A percentile compares a stretch with the other conserved stretches of the same genome.
These are phyloP conservation scores for Fusarium subtropicale DNA, from an alignment of 2,329 filamentous ascomycete genomes.

Conservation along the genomic window DNA sequence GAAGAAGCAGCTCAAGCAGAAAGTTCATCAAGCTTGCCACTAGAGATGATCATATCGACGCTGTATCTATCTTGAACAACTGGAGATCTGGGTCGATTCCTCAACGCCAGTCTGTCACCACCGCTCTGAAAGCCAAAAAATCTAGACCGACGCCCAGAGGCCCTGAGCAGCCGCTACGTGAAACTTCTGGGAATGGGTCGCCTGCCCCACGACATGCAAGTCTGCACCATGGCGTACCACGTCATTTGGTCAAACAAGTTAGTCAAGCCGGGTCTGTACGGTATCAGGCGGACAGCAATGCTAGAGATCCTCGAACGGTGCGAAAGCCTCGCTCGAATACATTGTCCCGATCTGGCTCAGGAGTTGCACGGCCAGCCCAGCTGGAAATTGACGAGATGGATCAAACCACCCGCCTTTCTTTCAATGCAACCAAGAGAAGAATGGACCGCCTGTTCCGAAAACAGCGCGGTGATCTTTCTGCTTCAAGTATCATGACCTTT, in stretches of 20 bases:
- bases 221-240: constrained; percentile 22
- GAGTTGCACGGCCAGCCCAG: constrained; percentile 62
- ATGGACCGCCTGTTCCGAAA: constrained; percentile 67
- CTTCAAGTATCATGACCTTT: constrained; percentile 35
- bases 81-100: constrained; percentile 68
- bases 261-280: constrained; percentile 45
- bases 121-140: constrained; percentile 34
- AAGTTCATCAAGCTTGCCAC: constrained; percentile 72
- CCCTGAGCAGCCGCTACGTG: constrained; percentile 31
- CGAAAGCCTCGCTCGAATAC: constrained; percentile 8
- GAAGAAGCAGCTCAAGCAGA: constrained; percentile 64
- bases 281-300: constrained; percentile 34
- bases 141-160: constrained; percentile 16
- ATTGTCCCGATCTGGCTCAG: constrained; percentile 31
- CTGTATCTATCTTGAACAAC: constrained; percentile 61
- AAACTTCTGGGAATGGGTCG: constrained; percentile 43
- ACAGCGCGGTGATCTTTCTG: constrained; percentile 47
- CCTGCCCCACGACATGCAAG: constrained; percentile 7
- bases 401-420: constrained; percentile 53
- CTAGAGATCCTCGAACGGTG: background rate
- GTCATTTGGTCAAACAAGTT: constrained; percentile 49
- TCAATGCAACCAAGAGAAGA: constrained; percentile 63
- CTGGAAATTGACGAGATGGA: constrained; percentile 62
- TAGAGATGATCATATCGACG: constrained; percentile 70
- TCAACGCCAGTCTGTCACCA: constrained; percentile 54